Conservation (phyloP, 352 stramenopile species). For the Globisporangium spiculum region DNA sequence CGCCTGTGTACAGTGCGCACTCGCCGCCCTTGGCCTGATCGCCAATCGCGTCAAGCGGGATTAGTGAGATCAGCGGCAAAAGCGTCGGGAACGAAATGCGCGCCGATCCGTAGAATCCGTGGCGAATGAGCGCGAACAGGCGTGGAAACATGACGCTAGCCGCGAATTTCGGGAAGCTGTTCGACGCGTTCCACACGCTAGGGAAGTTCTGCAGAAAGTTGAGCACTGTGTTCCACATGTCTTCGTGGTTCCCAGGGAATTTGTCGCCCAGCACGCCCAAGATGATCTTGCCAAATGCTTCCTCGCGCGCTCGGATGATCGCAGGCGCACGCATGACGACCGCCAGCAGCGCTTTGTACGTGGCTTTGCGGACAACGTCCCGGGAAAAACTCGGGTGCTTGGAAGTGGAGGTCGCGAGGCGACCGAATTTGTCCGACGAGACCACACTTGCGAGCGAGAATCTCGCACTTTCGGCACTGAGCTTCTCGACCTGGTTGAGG, state of each 20-base stretch:
- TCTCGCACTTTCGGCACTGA: slow-evolving; percentile 31
- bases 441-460: slow-evolving; percentile 52
- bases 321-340: slow-evolving; percentile 42
- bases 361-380: slow-evolving; percentile 58
- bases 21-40: slow-evolving; percentile 31
- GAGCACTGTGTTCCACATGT: slow-evolving; percentile 76
- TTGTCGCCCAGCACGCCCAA: slow-evolving; percentile 72
- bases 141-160: slow-evolving; percentile 59
- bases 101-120: slow-evolving; percentile 78
- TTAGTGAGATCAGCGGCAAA: slow-evolving; percentile 67
- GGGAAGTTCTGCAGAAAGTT: slow-evolving; percentile 60
- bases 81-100: slow-evolving; percentile 62
- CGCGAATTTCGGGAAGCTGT: slow-evolving; percentile 60
- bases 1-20: slow-evolving; percentile 53
- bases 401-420: slow-evolving; percentile 49
- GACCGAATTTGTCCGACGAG: slow-evolving; percentile 57
- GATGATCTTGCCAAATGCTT: slow-evolving; percentile 71
- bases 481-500: slow-evolving; percentile 34
- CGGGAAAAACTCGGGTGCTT: slow-evolving; percentile 80
- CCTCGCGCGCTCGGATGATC: slow-evolving; percentile 42
- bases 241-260: slow-evolving; percentile 56
- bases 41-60: slow-evolving; percentile 58
- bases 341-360: slow-evolving; percentile 56
- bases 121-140: slow-evolving; percentile 67
- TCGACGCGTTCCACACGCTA: slow-evolving; percentile 35